phyloP scores from a whole-genome alignment of 345 rosid species.

The Eucalyptus tenuipes region DNA sequence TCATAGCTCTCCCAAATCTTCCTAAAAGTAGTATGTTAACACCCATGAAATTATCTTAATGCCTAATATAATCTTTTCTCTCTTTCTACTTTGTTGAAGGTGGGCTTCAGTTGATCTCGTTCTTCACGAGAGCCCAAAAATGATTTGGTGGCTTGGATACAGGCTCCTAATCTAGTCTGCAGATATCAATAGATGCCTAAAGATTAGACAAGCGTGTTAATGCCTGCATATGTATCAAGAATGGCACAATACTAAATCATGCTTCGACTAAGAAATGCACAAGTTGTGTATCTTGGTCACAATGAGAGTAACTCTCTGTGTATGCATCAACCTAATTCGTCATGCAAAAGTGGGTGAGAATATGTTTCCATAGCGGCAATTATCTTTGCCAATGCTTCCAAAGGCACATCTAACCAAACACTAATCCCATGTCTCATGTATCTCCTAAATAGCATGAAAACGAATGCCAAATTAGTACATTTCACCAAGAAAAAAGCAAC shows the following conservation, averaged over 20 bases:
- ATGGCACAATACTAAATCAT: not conserved
- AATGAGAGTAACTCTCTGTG: constrained; percentile 4
- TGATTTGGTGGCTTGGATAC: not conserved
- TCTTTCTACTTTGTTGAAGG: not conserved
- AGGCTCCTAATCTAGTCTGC: not conserved
- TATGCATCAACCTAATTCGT: constrained; percentile 61
- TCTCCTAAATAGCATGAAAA: constrained; percentile 23
- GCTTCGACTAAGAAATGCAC: not conserved
- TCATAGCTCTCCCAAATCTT: not conserved
- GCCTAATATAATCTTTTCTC: not conserved
- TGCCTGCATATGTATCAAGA: constrained; percentile 19
- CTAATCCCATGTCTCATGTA: constrained; percentile 70
- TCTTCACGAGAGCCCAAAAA: not conserved
- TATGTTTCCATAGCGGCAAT: constrained; percentile 78
- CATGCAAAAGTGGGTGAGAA: constrained; percentile 69
- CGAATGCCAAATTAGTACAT: not conserved
- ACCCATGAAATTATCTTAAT: not conserved
- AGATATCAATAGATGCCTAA: not conserved
- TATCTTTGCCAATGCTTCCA: constrained; percentile 80
- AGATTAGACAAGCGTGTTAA: constrained; percentile 47
- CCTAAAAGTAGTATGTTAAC: not conserved
- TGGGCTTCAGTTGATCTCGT: not conserved
- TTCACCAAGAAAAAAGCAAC: not conserved
- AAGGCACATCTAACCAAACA: constrained; percentile 92
- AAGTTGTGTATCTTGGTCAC: not conserved